phyloP scores from a whole-genome alignment of 176 grass and related monocot genomes.

The Thinopyrum elongatum region DNA sequence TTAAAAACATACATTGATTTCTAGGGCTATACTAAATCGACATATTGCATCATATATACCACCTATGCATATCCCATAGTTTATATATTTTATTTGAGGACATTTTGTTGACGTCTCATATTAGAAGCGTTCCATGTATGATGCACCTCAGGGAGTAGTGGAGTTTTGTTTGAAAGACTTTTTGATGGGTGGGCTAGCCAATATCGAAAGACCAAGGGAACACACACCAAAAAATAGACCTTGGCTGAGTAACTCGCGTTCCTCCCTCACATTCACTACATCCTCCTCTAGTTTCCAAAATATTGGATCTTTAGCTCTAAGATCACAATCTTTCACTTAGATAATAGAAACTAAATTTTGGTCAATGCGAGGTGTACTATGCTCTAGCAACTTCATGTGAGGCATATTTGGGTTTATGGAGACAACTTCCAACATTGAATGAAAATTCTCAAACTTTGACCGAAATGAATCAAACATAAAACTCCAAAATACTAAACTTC shows the following conservation, averaged over 20 bases:
- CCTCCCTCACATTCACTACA: background rate
- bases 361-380: no score
- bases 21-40: background rate
- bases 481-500: no score
- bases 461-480: no score
- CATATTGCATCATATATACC: background rate
- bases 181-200: background rate
- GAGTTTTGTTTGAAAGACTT: background rate
- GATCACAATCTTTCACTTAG: no score
- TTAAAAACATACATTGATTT: background rate
- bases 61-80: background rate
- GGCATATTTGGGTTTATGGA: no score
- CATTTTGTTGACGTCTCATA: background rate
- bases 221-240: background rate
- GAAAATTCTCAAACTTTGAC: no score
- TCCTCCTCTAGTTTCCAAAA: no score
- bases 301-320: no score
- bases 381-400: no score
- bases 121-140: background rate
- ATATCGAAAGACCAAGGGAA: background rate
- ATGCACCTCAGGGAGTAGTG: background rate
- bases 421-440: no score
- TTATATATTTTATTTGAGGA: background rate
- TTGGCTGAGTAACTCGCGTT: no score
- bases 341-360: no score